These are phyloP conservation scores for Cicer arietinum DNA, from an alignment of 306 rosid species.

Conservation along the genomic window DNA sequence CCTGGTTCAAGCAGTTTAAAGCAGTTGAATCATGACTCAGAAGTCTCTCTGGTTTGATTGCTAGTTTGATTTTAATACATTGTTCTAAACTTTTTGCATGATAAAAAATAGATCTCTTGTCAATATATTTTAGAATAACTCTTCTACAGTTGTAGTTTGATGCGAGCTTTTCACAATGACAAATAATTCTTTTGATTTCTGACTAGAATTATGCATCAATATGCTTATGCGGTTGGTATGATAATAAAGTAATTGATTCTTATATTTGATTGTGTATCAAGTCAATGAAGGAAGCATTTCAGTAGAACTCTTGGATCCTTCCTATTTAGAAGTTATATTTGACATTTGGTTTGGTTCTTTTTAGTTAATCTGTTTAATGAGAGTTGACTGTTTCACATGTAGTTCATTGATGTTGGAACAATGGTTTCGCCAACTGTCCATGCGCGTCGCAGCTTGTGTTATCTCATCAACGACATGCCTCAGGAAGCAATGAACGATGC, in stretches of 20 bases:
- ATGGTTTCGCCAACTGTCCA: conserved; percentile 80
- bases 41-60: too few relatives aligned
- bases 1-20: too few relatives aligned
- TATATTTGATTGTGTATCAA: conserved; percentile 8
- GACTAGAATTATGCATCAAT: background rate
- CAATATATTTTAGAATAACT: background rate
- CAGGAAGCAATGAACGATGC: conserved; percentile 74
- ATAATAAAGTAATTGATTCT: background rate
- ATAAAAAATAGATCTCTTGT: background rate
- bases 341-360: conserved; percentile 2
- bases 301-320: conserved; percentile 13
- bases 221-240: background rate
- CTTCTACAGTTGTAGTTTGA: background rate
- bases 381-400: conserved; percentile 37
- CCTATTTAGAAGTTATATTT: conserved; percentile 27
- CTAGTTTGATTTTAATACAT: too few relatives aligned
- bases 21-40: too few relatives aligned
- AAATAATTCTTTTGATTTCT: conserved; percentile 3
- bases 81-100: background rate
- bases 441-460: conserved; percentile 72
- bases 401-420: conserved; percentile 77
- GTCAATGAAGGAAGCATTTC: conserved; percentile 10
- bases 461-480: conserved; percentile 68
- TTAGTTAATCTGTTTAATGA: conserved; percentile 12
- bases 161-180: background rate